Evolutionary conservation across 768 basidiomycete species (phyloP), one percentile per base, ranked within the genome.

Genomic region (Xerocomellus amylosporus): DNA sequence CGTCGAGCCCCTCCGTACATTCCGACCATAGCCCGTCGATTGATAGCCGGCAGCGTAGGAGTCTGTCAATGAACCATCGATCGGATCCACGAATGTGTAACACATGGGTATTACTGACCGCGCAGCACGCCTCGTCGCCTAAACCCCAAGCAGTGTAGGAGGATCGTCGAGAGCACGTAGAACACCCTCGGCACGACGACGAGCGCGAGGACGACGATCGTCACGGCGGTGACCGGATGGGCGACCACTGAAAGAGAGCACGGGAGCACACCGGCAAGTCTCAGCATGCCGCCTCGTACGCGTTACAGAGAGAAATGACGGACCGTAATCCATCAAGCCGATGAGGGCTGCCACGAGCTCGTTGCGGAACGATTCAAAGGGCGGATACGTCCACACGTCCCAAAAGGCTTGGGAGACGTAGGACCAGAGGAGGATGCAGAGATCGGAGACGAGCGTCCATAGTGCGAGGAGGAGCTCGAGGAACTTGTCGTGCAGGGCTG

Each of bases 281-380:
- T n/a, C 5, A 4, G 46, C n/a, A 36, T 24, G 24, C 24, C 36
- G 15, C 36, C 36, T 13, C 12, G 31, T 4, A 31, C 9, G 9
- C 14, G 33, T 33, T 5, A n/a, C n/a, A n/a, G 14, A 34, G 13
- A 7, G 14, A 3, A 15, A 8, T 17, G 20, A 64, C 62, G 46
- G 0, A 65, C 65, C 57, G 13, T 62, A 62, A 5, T 55, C 43
- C 41, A 10, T 20, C 49, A 59, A 20, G 36, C 13, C 49, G 17
- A 55, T 49, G 31, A 65, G 24, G 40, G 55, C 57, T 0, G 53
- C 51, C 1, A 24, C 31, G 5, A 65, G 40, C 15, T 51, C 63
- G 47, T 55, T 52, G 13, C 65, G 55, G 20, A 65, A 65, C 26
- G 51, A 13, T 26, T 67, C 63, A 28, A 66, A 63, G 4, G 65